Conservation (phyloP, 352 stramenopile species). For the Phytophthora podocarpi region DNA sequence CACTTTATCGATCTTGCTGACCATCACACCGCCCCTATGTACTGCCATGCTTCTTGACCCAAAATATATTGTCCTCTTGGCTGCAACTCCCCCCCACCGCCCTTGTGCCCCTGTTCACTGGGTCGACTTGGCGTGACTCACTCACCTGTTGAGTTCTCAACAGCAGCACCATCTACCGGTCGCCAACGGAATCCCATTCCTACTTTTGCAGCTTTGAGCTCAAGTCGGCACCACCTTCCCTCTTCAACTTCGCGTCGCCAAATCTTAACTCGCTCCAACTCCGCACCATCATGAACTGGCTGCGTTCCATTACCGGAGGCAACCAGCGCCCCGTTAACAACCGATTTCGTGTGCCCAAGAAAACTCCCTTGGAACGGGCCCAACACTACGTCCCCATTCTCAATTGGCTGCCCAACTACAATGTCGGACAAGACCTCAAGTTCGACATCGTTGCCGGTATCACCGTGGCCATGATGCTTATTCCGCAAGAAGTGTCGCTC, state of each 20-base stretch:
- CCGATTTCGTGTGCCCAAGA: conserved; percentile 15
- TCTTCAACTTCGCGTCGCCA: no score
- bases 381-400: conserved; percentile 26
- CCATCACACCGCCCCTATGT: conserved; percentile 6
- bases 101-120: not conserved
- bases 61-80: not conserved
- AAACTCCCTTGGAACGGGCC: conserved; percentile 15
- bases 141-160: not conserved
- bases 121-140: no score
- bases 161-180: not conserved
- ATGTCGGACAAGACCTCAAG: conserved; percentile 20
- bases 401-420: conserved; percentile 26
- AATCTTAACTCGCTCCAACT: not conserved
- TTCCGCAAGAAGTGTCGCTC: conserved; percentile 18
- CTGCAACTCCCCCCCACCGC: not conserved
- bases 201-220: conserved; percentile 12
- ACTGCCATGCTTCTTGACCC: conserved; percentile 13
- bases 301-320: conserved; percentile 12
- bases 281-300: conserved; percentile 1
- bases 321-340: no score
- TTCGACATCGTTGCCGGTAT: conserved; percentile 22
- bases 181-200: conserved; percentile 12
- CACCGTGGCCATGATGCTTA: conserved; percentile 23
- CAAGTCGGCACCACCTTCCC: conserved; percentile 16
- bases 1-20: conserved; percentile 10